Evolutionary conservation across 106 monocot species (phyloP).

Genomic region (Dendrobium chrysotoxum): DNA sequence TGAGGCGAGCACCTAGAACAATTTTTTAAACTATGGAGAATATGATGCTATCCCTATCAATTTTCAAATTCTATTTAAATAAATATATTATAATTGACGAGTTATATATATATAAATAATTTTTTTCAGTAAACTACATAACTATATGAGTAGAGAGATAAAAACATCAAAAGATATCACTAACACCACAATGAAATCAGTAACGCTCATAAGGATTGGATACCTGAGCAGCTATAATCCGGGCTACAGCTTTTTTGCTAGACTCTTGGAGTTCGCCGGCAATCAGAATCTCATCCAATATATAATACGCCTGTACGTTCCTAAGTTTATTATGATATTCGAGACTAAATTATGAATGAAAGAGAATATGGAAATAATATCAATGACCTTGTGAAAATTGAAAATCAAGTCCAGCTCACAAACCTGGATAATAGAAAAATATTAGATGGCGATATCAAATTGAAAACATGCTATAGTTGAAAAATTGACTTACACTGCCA

Average conservation of each 20-base stretch:
- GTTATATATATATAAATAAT: no score
- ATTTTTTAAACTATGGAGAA: no score
- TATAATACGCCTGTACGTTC: conserved; percentile 68
- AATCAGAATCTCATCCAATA: conserved; percentile 81
- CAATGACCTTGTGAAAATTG: conserved; percentile 83
- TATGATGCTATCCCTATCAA: no score
- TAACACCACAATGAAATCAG: neutral
- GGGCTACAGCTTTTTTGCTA: conserved; percentile 76
- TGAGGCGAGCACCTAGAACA: no score
- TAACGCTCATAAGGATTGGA: neutral
- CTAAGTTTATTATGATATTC: neutral
- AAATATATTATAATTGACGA: no score
- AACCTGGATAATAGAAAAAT: conserved; percentile 41
- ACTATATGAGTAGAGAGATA: no score
- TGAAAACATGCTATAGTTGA: neutral
- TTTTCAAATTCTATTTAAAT: no score
- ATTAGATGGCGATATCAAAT: neutral
- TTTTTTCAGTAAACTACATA: no score
- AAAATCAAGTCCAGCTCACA: conserved; percentile 98
- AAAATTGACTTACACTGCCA: conserved; percentile 52
- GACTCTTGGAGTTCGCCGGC: conserved; percentile 90
- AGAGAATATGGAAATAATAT: conserved; percentile 9
- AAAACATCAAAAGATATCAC: neutral
- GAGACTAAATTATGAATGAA: neutral
- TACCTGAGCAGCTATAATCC: conserved; percentile 79